A percentile compares a stretch with the other conserved stretches of the same genome.
These are phyloP conservation scores for Neonectria ditissima DNA, from an alignment of 2,329 filamentous ascomycete species.

Conservation along the genomic window DNA sequence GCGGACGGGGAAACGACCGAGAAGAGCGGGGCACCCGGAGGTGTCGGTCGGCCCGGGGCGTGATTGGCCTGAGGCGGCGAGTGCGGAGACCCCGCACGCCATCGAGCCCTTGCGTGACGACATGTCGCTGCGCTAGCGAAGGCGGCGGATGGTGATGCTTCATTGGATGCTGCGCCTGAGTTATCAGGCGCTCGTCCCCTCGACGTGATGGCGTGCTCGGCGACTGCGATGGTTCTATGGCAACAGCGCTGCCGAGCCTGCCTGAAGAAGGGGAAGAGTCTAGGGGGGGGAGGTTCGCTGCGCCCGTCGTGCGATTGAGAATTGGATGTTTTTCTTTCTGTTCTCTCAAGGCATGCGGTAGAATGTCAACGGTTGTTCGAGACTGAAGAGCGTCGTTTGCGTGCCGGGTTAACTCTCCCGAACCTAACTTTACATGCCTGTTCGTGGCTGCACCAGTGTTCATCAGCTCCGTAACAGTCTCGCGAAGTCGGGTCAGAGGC, in stretches of 20 bases:
- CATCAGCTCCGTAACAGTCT: background rate
- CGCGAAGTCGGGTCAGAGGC: background rate
- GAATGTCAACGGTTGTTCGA: background rate
- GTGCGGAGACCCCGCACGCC: constrained; percentile 44
- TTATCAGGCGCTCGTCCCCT: constrained; percentile 1
- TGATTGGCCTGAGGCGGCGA: constrained; percentile 29
- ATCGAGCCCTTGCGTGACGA: constrained; percentile 37
- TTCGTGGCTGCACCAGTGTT: constrained; percentile 2
- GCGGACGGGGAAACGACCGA: constrained; percentile 16
- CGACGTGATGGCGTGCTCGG: constrained; percentile 38
- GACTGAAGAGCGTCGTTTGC: background rate
- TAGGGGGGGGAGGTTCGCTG: background rate
- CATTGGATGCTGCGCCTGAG: constrained; percentile 34
- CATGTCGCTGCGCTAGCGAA: constrained; percentile 20
- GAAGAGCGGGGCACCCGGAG: constrained; percentile 18
- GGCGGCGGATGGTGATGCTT: constrained; percentile 30
- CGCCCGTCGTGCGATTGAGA: background rate
- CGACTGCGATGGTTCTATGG: background rate
- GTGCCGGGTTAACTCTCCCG: background rate
- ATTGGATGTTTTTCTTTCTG: background rate
- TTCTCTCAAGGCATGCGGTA: background rate
- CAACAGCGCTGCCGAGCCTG: background rate
- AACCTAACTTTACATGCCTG: background rate
- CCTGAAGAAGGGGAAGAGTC: background rate
- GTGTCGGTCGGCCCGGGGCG: constrained; percentile 29